A percentile compares a stretch with the other conserved stretches of the same genome.
Evolutionary conservation across 495 filamentous ascomycete genomes (phyloP).

Genomic region (Achaetomiella virescens): DNA sequence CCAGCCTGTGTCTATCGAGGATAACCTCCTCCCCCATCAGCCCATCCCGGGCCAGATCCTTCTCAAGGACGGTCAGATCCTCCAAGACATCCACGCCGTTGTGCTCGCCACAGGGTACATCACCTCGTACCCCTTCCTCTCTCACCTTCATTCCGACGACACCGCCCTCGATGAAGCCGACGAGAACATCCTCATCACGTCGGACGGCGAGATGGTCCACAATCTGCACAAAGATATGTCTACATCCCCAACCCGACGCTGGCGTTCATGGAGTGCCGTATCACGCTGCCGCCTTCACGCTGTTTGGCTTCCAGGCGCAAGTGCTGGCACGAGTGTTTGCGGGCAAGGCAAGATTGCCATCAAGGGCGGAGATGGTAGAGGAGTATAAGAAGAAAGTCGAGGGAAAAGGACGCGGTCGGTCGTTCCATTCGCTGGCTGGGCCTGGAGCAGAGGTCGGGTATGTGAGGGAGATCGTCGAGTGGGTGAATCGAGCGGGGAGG

Average conservation of each 20-base stretch:
- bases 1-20: too few species aligned
- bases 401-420: too few species aligned
- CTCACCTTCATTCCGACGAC: conserved; percentile 37
- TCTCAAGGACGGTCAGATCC: conserved; percentile 32
- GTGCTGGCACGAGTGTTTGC: conserved; percentile 51
- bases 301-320: conserved; percentile 61
- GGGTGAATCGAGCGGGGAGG: too few species aligned
- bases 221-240: conserved; percentile 61
- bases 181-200: conserved; percentile 50
- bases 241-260: conserved; percentile 59
- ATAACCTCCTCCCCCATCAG: too few species aligned
- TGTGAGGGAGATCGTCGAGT: too few species aligned
- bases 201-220: conserved; percentile 56
- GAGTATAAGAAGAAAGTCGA: too few species aligned
- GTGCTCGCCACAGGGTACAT: conserved; percentile 60
- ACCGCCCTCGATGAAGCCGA: conserved; percentile 32
- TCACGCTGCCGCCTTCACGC: conserved; percentile 54
- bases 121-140: conserved; percentile 53
- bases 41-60: background rate
- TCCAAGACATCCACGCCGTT: conserved; percentile 49
- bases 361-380: background rate
- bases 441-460: too few species aligned
- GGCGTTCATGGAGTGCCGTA: conserved; percentile 58
- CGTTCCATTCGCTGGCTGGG: too few species aligned
- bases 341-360: conserved; percentile 45